phyloP scores from a whole-genome alignment of 305 asterid species.

The Fraxinus angustifolia region DNA sequence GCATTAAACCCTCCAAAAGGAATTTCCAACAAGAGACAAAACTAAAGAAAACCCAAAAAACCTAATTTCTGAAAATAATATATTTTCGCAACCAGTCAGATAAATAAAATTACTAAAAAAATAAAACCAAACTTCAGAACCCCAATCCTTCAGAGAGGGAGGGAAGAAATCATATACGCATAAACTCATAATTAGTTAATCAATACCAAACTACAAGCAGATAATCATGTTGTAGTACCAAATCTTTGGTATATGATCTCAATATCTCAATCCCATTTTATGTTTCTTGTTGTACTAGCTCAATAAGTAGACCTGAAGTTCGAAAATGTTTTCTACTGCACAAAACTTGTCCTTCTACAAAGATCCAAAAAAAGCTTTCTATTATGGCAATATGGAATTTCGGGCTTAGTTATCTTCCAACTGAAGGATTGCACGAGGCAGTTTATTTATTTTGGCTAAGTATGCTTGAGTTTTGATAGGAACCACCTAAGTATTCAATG shows the following conservation, averaged over 20 bases:
- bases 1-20: slow-evolving; percentile 1
- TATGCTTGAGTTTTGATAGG: no score
- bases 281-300: neutral
- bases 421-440: neutral
- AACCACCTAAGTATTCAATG: no score
- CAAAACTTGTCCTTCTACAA: neutral
- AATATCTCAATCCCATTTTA: neutral
- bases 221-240: slow-evolving; percentile 37
- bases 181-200: neutral
- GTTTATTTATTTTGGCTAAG: neutral
- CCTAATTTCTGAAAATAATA: neutral
- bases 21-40: neutral
- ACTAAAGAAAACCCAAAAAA: neutral
- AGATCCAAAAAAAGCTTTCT: neutral
- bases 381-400: neutral
- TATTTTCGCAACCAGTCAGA: neutral
- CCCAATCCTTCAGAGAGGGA: neutral
- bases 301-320: neutral
- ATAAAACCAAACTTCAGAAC: neutral
- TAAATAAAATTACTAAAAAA: neutral
- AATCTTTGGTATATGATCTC: slow-evolving; percentile 38
- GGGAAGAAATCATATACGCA: neutral
- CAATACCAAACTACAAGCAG: neutral
- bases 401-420: neutral
- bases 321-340: neutral